Evolutionary conservation across 495 filamentous ascomycete species (phyloP).

Genomic region (Penicillium cataractarum): DNA sequence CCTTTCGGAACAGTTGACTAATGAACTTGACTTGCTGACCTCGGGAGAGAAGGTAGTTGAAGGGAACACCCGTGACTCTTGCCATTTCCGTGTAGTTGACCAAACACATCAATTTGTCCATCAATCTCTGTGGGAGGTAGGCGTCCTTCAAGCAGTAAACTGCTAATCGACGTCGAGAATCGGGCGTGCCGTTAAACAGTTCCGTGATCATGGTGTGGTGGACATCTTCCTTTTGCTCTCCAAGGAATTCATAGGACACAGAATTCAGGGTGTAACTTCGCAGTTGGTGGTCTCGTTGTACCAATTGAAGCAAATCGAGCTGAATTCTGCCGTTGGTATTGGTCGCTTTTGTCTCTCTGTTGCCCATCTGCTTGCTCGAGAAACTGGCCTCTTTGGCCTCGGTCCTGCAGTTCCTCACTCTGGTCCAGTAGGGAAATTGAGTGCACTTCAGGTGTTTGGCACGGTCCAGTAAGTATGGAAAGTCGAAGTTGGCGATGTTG

Average conservation of each 20-base stretch:
- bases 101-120: constrained; percentile 97
- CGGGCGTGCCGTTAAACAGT: constrained; percentile 90
- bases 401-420: constrained; percentile 67
- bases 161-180: constrained; percentile 85
- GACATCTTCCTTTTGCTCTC: constrained; percentile 98
- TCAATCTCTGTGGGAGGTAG: constrained; percentile 88
- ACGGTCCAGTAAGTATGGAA: constrained; percentile 91
- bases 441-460: constrained; percentile 78
- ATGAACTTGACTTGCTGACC: constrained; percentile 98
- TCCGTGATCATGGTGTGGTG: constrained; percentile 99
- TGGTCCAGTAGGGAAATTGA: constrained; percentile 83
- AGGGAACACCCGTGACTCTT: constrained; percentile 97
- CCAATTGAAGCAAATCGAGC: constrained; percentile 87
- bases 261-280: constrained; percentile 98
- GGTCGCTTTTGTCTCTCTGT: constrained; percentile 87
- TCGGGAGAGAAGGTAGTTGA: constrained; percentile 88
- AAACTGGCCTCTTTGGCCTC: constrained; percentile 77
- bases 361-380: constrained; percentile 98
- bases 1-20: constrained; percentile 95
- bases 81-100: constrained; percentile 99
- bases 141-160: constrained; percentile 99
- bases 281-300: constrained; percentile 92
- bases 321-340: constrained; percentile 95
- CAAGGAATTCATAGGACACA: constrained; percentile 93
- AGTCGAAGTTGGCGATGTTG: constrained; percentile 99